Evolutionary conservation across 345 rosid species (phyloP), one percentile per base, ranked within the genome.

Genomic region (Aquilaria sinensis): DNA sequence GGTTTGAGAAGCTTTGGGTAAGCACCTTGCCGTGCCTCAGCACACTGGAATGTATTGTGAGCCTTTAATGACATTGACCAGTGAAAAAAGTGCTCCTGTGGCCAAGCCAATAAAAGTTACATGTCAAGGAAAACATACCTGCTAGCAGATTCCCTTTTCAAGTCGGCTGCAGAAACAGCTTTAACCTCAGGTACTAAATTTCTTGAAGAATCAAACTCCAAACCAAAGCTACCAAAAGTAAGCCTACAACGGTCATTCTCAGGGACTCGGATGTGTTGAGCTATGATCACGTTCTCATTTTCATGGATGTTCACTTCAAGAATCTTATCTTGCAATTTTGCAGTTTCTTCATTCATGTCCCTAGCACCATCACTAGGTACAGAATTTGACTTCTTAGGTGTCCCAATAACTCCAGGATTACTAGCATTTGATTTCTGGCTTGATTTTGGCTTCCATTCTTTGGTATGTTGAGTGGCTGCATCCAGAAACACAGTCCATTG

Each of bases 371-470:
- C 79, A 58, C 71, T 74, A 57, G 78, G 74, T 61, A 76, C 75
- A 41, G 74, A 74, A 67, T 63, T 57, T 57, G 90, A 77, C 64
- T 83, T 76, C 15, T 75, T 73, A 43, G 95, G 86, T 10, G 84
- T 76, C 70, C 89, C 92, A 76, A 82, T 81, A 64, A 82, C 86
- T 70, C 90, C 95, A 45, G 76, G 82, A 60, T 75, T 72, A 57
- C 56, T 62, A 56, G 53, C 73, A 63, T 23, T 67, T 16, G 84
- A 62, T 65, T 81, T 92, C 64, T 89, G 85, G 79, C 70, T 84
- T 2, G 83, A 75, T 75, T 89, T 92, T 56, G 93, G 96, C 71
- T 87, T 92, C 96, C 98, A 92, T 69, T 89, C 91, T 71, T 85
- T 92, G 53, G 78, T 81, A 55, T 77, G 94, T 51, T 78, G 84